phyloP scores from a whole-genome alignment of 331 rosid species.

The Quercus lobata region DNA sequence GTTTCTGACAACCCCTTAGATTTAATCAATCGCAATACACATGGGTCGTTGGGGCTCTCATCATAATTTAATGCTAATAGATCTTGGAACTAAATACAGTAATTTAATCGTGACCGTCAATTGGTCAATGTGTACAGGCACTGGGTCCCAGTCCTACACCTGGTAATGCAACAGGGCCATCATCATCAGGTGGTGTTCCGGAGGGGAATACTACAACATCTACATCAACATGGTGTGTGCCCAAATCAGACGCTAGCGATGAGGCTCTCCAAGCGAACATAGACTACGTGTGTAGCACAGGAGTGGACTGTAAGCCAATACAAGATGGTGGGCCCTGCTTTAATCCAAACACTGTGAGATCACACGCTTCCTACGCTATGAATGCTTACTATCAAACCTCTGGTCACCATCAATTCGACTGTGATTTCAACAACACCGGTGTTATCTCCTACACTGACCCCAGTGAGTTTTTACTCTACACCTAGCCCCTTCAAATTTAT shows the following conservation, averaged over 20 bases:
- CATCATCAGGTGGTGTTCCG: not conserved
- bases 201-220: not conserved
- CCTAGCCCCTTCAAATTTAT: no score
- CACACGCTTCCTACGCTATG: slow-evolving; percentile 85
- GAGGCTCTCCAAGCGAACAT: slow-evolving; percentile 61
- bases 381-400: slow-evolving; percentile 63
- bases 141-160: slow-evolving; percentile 12
- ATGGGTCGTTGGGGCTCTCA: not conserved
- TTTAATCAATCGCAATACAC: not conserved
- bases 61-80: not conserved
- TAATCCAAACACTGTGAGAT: slow-evolving; percentile 52
- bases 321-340: slow-evolving; percentile 60
- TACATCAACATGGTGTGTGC: slow-evolving; percentile 53
- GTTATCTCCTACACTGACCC: slow-evolving; percentile 52
- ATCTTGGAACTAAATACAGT: not conserved
- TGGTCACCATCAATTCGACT: slow-evolving; percentile 47
- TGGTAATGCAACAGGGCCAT: not conserved
- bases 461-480: slow-evolving; percentile 36
- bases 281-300: slow-evolving; percentile 61
- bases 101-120: not conserved
- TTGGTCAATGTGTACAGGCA: slow-evolving; percentile 8
- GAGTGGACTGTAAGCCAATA: slow-evolving; percentile 74
- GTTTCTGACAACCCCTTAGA: no score
- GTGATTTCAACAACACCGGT: slow-evolving; percentile 59
- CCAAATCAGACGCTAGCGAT: slow-evolving; percentile 35